Conservation (phyloP, 2,329 filamentous ascomycete species). For the Zasmidium angulare region DNA sequence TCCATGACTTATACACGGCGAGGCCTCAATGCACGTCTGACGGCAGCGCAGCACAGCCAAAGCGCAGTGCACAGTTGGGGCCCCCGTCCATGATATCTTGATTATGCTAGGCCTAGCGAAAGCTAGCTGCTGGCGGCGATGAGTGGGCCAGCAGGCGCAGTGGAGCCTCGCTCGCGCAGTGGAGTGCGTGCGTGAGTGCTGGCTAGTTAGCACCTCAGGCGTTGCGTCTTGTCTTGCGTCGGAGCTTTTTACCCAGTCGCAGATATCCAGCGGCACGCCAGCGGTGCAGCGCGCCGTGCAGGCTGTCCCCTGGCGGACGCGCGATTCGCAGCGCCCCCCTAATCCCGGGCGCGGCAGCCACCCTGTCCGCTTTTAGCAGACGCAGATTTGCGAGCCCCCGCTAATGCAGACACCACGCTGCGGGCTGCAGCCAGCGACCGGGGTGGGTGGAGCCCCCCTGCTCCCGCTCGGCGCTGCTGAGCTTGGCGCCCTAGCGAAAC, state of each 20-base stretch:
- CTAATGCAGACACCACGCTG: not conserved
- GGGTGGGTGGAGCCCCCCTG: too few species aligned
- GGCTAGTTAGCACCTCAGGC: too few species aligned
- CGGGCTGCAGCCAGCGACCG: too few species aligned
- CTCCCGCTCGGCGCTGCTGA: not conserved
- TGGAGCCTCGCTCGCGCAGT: not conserved
- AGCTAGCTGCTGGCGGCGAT: slow-evolving; percentile 13
- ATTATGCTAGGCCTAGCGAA: slow-evolving; percentile 21
- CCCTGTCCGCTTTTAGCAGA: not conserved
- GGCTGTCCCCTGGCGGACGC: not conserved
- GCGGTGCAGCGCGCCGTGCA: too few species aligned
- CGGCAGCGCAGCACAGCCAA: slow-evolving; percentile 13
- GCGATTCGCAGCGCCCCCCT: slow-evolving; percentile 1
- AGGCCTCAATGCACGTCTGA: slow-evolving; percentile 30
- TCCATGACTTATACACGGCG: slow-evolving; percentile 24
- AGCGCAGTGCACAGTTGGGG: not conserved
- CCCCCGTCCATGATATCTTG: slow-evolving; percentile 27
- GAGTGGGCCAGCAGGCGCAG: not conserved
- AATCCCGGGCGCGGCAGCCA: slow-evolving; percentile 3
- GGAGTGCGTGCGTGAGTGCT: too few species aligned
- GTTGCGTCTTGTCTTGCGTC: too few species aligned
- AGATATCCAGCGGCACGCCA: slow-evolving; percentile 8
- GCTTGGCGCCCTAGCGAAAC: slow-evolving; percentile 6
- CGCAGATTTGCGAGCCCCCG: not conserved
- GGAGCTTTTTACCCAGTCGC: slow-evolving; percentile 15